Evolutionary conservation across 1,284 basidiomycete species (phyloP).

Genomic region (Ceratorhiza oryzae-sativae): DNA sequence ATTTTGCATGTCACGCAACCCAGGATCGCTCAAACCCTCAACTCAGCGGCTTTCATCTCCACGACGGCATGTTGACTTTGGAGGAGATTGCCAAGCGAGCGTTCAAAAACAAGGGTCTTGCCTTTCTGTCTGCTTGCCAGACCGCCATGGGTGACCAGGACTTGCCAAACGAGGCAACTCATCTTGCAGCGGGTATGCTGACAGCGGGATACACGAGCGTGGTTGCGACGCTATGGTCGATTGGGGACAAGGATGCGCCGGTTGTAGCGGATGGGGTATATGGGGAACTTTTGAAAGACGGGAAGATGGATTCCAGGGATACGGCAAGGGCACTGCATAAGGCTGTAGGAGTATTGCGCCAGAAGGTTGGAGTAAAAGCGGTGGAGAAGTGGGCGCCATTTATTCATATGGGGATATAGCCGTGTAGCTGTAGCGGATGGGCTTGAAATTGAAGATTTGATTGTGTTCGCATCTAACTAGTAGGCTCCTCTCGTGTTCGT

Average conservation of each 20-base stretch:
- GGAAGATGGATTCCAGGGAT: background rate
- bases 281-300: background rate
- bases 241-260: background rate
- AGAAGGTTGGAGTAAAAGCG: background rate
- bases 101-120: background rate
- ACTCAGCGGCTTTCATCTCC: background rate
- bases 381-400: constrained; percentile 1
- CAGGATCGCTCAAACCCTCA: background rate
- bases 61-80: background rate
- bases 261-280: background rate
- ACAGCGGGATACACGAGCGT: background rate
- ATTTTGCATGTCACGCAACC: constrained; percentile 26
- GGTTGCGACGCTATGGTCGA: constrained; percentile 24
- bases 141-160: constrained; percentile 4
- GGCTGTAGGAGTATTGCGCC: background rate
- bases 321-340: background rate
- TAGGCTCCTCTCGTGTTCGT: too few relatives aligned
- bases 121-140: constrained; percentile 19
- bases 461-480: too few relatives aligned
- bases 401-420: constrained; percentile 42
- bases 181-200: constrained; percentile 17
- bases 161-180: background rate
- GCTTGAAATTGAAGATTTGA: too few relatives aligned
- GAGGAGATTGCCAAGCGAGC: background rate
- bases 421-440: too few relatives aligned